Conservation (phyloP, 805 yeast genomes). For the Zygosaccharomyces siamensis region DNA sequence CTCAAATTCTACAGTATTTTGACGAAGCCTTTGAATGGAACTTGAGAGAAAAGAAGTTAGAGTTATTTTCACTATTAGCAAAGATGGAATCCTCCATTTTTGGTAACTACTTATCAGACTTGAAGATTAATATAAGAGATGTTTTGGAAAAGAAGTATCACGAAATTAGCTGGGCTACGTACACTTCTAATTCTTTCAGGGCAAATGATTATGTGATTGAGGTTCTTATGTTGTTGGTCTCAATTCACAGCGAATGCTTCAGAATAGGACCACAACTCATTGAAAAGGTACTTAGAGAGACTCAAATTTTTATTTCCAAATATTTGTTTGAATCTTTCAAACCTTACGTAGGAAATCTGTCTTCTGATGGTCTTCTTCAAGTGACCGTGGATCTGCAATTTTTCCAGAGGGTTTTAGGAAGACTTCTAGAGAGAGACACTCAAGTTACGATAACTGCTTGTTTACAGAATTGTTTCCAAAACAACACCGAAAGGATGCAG, state of each 20-base stretch:
- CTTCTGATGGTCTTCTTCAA: slow-evolving; percentile 47
- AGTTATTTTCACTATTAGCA: slow-evolving; percentile 43
- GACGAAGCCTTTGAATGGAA: slow-evolving; percentile 48
- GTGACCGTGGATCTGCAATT: slow-evolving; percentile 51
- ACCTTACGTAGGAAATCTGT: slow-evolving; percentile 43
- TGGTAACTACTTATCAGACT: slow-evolving; percentile 47
- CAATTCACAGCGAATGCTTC: slow-evolving; percentile 48
- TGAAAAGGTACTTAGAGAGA: slow-evolving; percentile 41
- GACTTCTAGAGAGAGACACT: slow-evolving; percentile 30
- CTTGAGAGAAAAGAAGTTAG: slow-evolving; percentile 39
- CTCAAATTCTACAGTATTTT: slow-evolving; percentile 45
- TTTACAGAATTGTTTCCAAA: slow-evolving; percentile 33
- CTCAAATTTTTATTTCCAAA: slow-evolving; percentile 38
- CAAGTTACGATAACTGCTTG: slow-evolving; percentile 30
- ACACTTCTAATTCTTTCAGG: slow-evolving; percentile 35
- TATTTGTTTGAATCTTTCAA: slow-evolving; percentile 37
- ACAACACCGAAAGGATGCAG: slow-evolving; percentile 23
- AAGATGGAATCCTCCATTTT: slow-evolving; percentile 51
- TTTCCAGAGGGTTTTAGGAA: slow-evolving; percentile 36
- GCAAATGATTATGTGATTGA: slow-evolving; percentile 48
- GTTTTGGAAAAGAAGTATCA: slow-evolving; percentile 39
- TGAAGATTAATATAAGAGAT: slow-evolving; percentile 41
- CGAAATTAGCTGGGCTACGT: slow-evolving; percentile 41
- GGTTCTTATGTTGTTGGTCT: slow-evolving; percentile 44
- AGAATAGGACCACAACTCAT: slow-evolving; percentile 46